Evolutionary conservation across 1,284 basidiomycete genomes (phyloP).

Genomic region (Trametes pubescens): DNA sequence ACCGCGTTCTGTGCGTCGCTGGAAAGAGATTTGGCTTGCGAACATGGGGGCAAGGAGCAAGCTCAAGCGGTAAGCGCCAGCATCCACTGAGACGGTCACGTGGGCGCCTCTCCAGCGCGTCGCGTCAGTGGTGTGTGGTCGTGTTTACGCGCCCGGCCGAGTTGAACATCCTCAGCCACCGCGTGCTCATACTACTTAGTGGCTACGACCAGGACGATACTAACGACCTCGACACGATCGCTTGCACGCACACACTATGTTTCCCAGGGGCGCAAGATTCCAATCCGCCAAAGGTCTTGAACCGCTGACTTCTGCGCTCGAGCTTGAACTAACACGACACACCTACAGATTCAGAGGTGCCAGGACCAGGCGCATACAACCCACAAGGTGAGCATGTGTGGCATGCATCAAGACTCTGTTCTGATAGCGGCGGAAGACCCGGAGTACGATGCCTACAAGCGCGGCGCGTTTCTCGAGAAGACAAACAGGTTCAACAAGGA

Average conservation of each 20-base stretch:
- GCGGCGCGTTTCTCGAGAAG: constrained; percentile 64
- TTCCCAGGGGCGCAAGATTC: constrained; percentile 38
- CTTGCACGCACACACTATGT: constrained; percentile 26
- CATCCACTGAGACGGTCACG: constrained; percentile 24
- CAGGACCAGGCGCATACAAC: constrained; percentile 42
- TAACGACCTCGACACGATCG: constrained; percentile 11
- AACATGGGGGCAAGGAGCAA: too few relatives aligned
- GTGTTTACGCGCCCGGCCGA: constrained; percentile 7
- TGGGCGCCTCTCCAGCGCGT: constrained; percentile 6
- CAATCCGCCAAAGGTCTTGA: constrained; percentile 35
- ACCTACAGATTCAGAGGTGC: constrained; percentile 37
- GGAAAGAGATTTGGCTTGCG: too few relatives aligned
- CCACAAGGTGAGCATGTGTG: constrained; percentile 30
- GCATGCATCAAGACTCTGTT: neutral
- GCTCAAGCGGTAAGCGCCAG: too few relatives aligned
- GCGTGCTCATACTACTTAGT: neutral
- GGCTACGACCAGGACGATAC: constrained; percentile 2
- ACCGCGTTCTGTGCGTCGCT: too few relatives aligned
- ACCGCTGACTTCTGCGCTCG: neutral
- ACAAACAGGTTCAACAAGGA: constrained; percentile 57
- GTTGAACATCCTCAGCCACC: constrained; percentile 10
- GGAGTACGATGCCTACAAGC: constrained; percentile 58
- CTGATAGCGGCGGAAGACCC: constrained; percentile 43
- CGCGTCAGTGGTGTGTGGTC: constrained; percentile 15
- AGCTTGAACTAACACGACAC: neutral